A percentile compares a stretch with the other conserved stretches of the same genome.
Conservation (phyloP, 345 rosid species). For the Bretschneidera sinensis region DNA sequence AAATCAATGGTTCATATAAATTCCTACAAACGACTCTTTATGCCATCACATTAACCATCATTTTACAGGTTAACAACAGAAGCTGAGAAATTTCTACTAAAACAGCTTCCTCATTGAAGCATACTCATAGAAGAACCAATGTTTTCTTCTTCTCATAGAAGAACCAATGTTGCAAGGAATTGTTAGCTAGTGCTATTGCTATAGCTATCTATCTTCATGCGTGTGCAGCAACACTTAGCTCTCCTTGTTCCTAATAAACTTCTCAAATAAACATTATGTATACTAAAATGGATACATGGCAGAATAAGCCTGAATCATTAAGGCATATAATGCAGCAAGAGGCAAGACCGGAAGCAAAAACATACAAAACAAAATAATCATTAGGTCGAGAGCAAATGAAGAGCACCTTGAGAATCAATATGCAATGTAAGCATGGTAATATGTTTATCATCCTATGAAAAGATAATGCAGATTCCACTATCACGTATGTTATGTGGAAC, state of each 20-base stretch:
- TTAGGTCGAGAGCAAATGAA: background rate
- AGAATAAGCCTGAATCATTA: background rate
- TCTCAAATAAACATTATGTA: background rate
- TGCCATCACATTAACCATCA: background rate
- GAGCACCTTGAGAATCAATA: background rate
- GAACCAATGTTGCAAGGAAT: background rate
- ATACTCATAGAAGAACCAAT: background rate
- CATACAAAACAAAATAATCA: background rate
- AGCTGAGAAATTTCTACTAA: background rate
- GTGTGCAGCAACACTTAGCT: background rate
- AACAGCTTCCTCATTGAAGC: background rate
- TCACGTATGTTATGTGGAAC: too few relatives aligned
- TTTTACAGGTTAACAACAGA: background rate
- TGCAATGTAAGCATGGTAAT: background rate
- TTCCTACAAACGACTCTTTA: background rate
- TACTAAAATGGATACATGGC: background rate
- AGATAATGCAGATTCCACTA: too few relatives aligned
- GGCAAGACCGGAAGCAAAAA: background rate
- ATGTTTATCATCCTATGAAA: background rate
- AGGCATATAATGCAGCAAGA: background rate
- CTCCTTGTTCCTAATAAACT: background rate
- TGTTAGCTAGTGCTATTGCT: background rate
- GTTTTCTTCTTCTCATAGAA: background rate
- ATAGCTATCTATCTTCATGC: background rate
- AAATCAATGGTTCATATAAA: conserved; percentile 1